Percentiles rank a stretch among this genome's conserved stretches.
Conservation (phyloP, 345 rosid genomes). For the Rhizophora mangle region DNA sequence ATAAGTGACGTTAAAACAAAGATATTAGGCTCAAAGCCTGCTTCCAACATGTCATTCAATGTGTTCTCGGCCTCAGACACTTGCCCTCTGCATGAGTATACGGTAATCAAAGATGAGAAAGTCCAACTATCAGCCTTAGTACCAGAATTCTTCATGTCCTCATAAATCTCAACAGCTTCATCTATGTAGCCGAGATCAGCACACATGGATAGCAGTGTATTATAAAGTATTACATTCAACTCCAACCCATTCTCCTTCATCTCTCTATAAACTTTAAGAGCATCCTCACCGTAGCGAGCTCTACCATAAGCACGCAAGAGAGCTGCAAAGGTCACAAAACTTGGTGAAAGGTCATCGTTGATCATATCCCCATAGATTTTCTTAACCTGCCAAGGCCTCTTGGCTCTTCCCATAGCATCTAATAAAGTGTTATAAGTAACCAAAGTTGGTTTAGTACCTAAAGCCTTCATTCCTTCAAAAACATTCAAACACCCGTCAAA, state of each 20-base stretch:
- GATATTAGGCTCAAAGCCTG: constrained; percentile 77
- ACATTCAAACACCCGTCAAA: constrained; percentile 92
- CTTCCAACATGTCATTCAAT: constrained; percentile 69
- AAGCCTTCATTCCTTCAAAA: constrained; percentile 88
- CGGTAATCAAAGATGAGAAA: constrained; percentile 79
- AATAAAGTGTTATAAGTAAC: constrained; percentile 63
- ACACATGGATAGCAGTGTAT: constrained; percentile 81
- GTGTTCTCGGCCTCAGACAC: constrained; percentile 77
- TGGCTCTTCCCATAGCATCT: constrained; percentile 91
- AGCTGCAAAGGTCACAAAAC: constrained; percentile 58
- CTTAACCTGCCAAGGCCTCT: constrained; percentile 94
- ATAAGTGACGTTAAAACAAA: constrained; percentile 82
- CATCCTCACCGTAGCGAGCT: constrained; percentile 76
- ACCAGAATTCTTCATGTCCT: constrained; percentile 61
- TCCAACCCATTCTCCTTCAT: constrained; percentile 73
- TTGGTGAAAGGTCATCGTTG: constrained; percentile 57
- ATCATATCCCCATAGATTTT: constrained; percentile 62
- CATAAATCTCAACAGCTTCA: constrained; percentile 65
- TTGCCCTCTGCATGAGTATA: constrained; percentile 68
- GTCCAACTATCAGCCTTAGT: constrained; percentile 87
- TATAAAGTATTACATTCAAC: constrained; percentile 63
- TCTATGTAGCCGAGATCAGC: constrained; percentile 73
- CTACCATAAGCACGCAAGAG: constrained; percentile 79
- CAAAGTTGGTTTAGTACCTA: constrained; percentile 68
- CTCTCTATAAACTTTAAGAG: constrained; percentile 59